phyloP scores from a whole-genome alignment of 1,139 yeast genomes.

The Saccharomyces hybrid region DNA sequence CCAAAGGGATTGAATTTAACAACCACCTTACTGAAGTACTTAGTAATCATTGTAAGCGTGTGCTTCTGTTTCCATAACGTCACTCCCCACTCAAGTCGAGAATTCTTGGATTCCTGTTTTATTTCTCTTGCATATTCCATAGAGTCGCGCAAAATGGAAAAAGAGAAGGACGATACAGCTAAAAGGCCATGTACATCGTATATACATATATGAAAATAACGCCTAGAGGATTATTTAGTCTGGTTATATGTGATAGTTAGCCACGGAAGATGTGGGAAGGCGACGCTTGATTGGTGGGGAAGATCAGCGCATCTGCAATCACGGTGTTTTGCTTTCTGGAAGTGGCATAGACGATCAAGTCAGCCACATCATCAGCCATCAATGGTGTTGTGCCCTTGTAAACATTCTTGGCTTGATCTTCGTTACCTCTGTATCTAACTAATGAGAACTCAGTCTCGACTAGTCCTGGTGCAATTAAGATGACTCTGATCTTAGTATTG shows the following conservation, averaged over 20 bases:
- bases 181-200: background rate
- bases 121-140: background rate
- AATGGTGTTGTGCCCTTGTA: slow-evolving; percentile 70
- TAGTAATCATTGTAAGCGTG: slow-evolving; percentile 57
- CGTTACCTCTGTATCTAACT: slow-evolving; percentile 70
- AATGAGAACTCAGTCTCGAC: slow-evolving; percentile 82
- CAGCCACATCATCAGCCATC: slow-evolving; percentile 74
- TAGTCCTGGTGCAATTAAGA: slow-evolving; percentile 82
- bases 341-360: slow-evolving; percentile 62
- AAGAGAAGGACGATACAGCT: background rate
- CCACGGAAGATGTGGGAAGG: slow-evolving; percentile 47
- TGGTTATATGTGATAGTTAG: background rate
- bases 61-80: no score
- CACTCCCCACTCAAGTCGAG: no score
- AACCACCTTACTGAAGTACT: slow-evolving; percentile 69
- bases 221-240: background rate
- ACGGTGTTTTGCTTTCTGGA: slow-evolving; percentile 70
- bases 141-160: background rate
- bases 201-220: background rate
- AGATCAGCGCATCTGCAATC: slow-evolving; percentile 68
- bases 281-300: slow-evolving; percentile 74
- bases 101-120: background rate
- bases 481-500: slow-evolving; percentile 64
- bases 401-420: slow-evolving; percentile 58
- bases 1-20: slow-evolving; percentile 77